Evolutionary conservation across 176 grass and related monocot species (phyloP), one percentile per base, ranked within the genome.

Genomic region (Saccharum spontaneum): DNA sequence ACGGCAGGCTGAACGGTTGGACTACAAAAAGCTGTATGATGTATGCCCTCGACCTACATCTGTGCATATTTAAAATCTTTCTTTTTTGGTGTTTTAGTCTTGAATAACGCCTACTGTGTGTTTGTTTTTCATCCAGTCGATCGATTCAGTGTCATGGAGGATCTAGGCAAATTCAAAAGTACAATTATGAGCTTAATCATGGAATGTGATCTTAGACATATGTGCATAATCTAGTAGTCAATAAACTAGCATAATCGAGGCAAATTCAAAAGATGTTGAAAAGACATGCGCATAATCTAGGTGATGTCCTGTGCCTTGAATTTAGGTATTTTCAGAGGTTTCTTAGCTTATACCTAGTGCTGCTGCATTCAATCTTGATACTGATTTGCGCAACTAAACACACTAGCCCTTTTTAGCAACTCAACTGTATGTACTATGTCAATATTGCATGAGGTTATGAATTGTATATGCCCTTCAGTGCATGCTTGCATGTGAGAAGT

Each of bases 11-110:
- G 90, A 91, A 52, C 93, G 44, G 75, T 84, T 91, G 69, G 87
- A 93, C 87, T 93, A 98, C 77, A 88, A 95, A 76, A 98, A 89
- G 62, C 78, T 95, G 33, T 89, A 95, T 87, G 86, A 94, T 90
- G 93, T 98, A 91, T 87, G 83, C 12, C 72, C 69, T 74, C 60
- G 71, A 46, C 75, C 88, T 75, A 59, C 45, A 67, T 50, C 4
- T 12, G 26, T 81, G 36, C 63, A 45, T 55, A 38, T 81, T 89
- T 67, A 8, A 49, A 54, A 52, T 3, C 44, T 66, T 76, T 26
- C 8, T 24, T 67, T 85, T 59, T 8, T 34, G 20, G 43, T 80
- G 62, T 36, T 52, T 73, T 59, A 11, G 17, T 38, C 17, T 78
- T 48, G 26, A 31, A 62, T 31, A 49, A 72, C 10, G 16, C 57